Evolutionary conservation across 176 grass and related monocot genomes (phyloP).

Genomic region (Dactylis glomerata): DNA sequence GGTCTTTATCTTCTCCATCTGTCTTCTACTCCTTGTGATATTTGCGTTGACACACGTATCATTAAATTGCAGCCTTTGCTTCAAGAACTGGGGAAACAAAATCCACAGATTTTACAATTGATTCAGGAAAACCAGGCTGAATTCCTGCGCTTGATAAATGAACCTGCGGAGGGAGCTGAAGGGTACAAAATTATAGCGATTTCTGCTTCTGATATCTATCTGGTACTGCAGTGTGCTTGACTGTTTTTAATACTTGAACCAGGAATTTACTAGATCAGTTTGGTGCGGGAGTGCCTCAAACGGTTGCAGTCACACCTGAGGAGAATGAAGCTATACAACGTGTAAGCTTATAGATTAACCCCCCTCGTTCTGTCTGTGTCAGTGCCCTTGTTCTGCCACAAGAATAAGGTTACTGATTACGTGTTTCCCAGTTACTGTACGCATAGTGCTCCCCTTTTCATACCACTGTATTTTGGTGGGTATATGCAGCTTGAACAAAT

Average conservation of each 20-base stretch:
- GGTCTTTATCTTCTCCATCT: not conserved
- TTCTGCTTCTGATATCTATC: not conserved
- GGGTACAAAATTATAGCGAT: slow-evolving; percentile 26
- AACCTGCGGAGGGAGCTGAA: slow-evolving; percentile 72
- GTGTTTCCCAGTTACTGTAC: not conserved
- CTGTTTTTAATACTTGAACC: slow-evolving; percentile 14
- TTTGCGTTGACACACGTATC: not conserved
- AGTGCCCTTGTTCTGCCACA: not conserved
- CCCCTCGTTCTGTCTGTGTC: too few species aligned
- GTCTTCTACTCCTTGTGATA: not conserved
- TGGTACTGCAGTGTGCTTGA: not conserved
- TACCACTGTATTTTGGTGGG: slow-evolving; percentile 10
- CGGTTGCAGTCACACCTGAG: slow-evolving; percentile 73
- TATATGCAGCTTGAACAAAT: slow-evolving; percentile 64
- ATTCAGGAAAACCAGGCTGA: slow-evolving; percentile 95
- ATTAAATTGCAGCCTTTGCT: slow-evolving; percentile 71
- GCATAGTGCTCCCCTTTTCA: not conserved
- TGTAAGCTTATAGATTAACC: slow-evolving; percentile 38
- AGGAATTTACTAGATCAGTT: slow-evolving; percentile 81
- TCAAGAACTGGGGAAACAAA: slow-evolving; percentile 95
- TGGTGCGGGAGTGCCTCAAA: slow-evolving; percentile 61
- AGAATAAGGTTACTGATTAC: not conserved
- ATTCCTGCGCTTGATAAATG: slow-evolving; percentile 82
- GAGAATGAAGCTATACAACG: slow-evolving; percentile 87
- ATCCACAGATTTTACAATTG: slow-evolving; percentile 83